These are phyloP conservation scores for Chloris gayana DNA, from an alignment of 176 grass and related monocot genomes.

Conservation along the genomic window DNA sequence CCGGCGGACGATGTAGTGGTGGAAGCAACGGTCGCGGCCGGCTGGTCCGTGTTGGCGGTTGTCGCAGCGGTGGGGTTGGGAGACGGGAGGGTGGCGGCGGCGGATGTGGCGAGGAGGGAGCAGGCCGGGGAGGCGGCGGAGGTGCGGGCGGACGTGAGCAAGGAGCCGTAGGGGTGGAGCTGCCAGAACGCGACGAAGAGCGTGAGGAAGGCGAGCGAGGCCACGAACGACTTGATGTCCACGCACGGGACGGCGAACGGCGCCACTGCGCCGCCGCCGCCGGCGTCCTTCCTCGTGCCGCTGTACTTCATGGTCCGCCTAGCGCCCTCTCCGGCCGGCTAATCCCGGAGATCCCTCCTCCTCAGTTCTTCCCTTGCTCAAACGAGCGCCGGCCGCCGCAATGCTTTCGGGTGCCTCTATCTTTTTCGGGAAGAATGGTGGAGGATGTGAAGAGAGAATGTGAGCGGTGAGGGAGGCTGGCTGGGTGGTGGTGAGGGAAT, in stretches of 20 bases:
- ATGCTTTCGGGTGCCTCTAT: background rate
- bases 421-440: conserved; percentile 23
- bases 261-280: conserved; percentile 44
- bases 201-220: conserved; percentile 69
- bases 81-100: background rate
- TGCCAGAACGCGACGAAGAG: conserved; percentile 83
- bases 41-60: background rate
- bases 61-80: background rate
- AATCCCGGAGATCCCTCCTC: background rate
- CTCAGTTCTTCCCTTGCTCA: background rate
- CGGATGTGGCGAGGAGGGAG: conserved; percentile 11
- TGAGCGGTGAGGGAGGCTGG: background rate
- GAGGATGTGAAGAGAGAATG: background rate
- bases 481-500: background rate
- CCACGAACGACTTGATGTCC: conserved; percentile 74
- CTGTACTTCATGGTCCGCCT: conserved; percentile 48
- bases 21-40: background rate
- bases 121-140: conserved; percentile 35
- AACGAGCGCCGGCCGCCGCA: background rate
- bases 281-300: conserved; percentile 52
- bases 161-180: conserved; percentile 75
- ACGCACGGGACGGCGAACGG: conserved; percentile 57
- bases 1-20: background rate
- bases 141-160: conserved; percentile 47
- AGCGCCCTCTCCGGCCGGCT: no score